Conservation (phyloP, 2,329 filamentous ascomycete genomes). For the Penicillium sp. region DNA sequence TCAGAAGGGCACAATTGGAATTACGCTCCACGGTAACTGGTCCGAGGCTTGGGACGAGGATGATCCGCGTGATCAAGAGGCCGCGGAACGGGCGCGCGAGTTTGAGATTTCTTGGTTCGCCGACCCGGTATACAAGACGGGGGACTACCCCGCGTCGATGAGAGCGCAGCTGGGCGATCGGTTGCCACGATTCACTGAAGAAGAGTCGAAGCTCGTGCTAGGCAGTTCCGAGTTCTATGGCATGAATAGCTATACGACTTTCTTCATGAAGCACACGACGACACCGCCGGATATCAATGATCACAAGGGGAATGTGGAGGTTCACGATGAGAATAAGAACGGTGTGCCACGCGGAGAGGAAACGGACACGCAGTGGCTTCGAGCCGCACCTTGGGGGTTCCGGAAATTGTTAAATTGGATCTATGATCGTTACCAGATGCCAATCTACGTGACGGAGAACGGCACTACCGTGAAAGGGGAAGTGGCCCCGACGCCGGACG, state of each 20-base stretch:
- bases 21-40: conserved; percentile 75
- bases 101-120: conserved; percentile 81
- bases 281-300: conserved; percentile 56
- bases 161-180: conserved; percentile 72
- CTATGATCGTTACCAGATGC: conserved; percentile 67
- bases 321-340: conserved; percentile 63
- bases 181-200: conserved; percentile 67
- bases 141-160: conserved; percentile 77
- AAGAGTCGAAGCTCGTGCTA: conserved; percentile 66
- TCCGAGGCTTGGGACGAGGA: conserved; percentile 74
- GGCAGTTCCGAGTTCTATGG: conserved; percentile 84
- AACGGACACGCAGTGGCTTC: conserved; percentile 75
- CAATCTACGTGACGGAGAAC: conserved; percentile 82
- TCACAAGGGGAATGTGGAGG: conserved; percentile 70
- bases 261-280: conserved; percentile 71
- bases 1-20: conserved; percentile 71
- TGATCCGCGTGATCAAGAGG: conserved; percentile 68
- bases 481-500: conserved; percentile 65
- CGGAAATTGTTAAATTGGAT: conserved; percentile 70
- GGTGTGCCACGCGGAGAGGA: conserved; percentile 72
- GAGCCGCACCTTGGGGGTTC: conserved; percentile 70
- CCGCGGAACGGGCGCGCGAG: conserved; percentile 72
- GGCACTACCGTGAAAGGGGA: conserved; percentile 77
- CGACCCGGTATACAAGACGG: conserved; percentile 72
- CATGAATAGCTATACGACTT: conserved; percentile 84